Percentiles rank a stretch among this genome's conserved stretches.
Conservation (phyloP, 2,329 filamentous ascomycete species). For the Phaeosphaeriaceae sp. region DNA sequence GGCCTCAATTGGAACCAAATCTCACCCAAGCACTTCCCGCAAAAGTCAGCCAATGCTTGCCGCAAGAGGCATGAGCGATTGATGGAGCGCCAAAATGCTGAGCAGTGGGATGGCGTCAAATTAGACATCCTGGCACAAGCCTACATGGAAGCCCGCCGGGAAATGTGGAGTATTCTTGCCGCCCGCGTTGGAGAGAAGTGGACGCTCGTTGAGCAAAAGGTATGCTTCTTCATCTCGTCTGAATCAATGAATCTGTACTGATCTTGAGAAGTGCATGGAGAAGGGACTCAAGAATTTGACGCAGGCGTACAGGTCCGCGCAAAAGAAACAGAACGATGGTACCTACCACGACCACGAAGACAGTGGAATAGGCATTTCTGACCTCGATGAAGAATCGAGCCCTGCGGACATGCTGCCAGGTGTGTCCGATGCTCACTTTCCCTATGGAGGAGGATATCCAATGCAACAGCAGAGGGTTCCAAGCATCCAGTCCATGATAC, state of each 20-base stretch:
- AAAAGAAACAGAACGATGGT: slow-evolving; percentile 65
- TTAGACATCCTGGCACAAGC: slow-evolving; percentile 76
- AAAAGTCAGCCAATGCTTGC: slow-evolving; percentile 81
- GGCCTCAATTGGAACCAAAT: slow-evolving; percentile 87
- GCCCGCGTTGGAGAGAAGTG: slow-evolving; percentile 64
- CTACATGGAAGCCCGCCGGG: slow-evolving; percentile 79
- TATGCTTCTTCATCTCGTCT: slow-evolving; percentile 38
- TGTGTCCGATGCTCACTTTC: slow-evolving; percentile 28
- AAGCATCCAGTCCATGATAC: slow-evolving; percentile 50
- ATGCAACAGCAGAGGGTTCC: slow-evolving; percentile 40
- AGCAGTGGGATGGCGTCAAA: slow-evolving; percentile 80
- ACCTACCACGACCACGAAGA: slow-evolving; percentile 65
- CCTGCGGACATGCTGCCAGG: slow-evolving; percentile 34
- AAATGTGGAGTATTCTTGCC: slow-evolving; percentile 81
- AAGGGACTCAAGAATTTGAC: slow-evolving; percentile 83
- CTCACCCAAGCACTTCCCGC: slow-evolving; percentile 75
- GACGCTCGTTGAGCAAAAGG: slow-evolving; percentile 81
- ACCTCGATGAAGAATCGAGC: slow-evolving; percentile 54
- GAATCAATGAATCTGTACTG: slow-evolving; percentile 10
- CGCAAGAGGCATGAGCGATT: slow-evolving; percentile 87
- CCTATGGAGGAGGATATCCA: slow-evolving; percentile 27
- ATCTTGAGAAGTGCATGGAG: slow-evolving; percentile 72
- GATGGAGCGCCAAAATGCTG: slow-evolving; percentile 74
- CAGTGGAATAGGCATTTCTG: slow-evolving; percentile 69
- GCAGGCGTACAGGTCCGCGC: slow-evolving; percentile 69